Evolutionary conservation across 2,329 filamentous ascomycete species (phyloP).

Genomic region (Akanthomyces lecanii): DNA sequence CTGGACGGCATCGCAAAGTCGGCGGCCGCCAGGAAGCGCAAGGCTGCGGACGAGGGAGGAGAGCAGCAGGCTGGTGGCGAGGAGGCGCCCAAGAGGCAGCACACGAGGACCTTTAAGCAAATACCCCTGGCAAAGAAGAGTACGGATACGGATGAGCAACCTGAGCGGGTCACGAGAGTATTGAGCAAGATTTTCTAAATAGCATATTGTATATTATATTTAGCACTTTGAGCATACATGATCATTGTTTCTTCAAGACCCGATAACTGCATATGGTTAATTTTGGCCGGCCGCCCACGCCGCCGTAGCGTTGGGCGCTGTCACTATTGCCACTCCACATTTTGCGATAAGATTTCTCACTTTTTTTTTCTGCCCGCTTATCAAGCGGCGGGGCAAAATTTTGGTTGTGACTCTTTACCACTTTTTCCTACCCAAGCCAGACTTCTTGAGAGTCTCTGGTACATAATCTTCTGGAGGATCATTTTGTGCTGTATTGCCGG

Average conservation of each 20-base stretch:
- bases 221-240: constrained; percentile 13
- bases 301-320: not conserved
- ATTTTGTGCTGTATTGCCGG: constrained; percentile 16
- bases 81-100: constrained; percentile 22
- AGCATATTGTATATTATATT: constrained; percentile 7
- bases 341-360: constrained; percentile 26
- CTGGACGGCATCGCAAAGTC: constrained; percentile 62
- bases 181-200: constrained; percentile 61
- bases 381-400: constrained; percentile 37
- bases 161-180: constrained; percentile 55
- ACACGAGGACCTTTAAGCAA: constrained; percentile 59
- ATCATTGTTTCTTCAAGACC: not conserved
- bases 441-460: not conserved
- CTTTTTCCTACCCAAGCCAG: constrained; percentile 19
- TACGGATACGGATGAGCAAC: constrained; percentile 40
- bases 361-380: constrained; percentile 26
- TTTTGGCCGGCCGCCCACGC: not conserved
- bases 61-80: constrained; percentile 21
- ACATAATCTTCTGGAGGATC: not conserved
- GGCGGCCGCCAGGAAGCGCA: constrained; percentile 36
- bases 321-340: constrained; percentile 12
- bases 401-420: constrained; percentile 19
- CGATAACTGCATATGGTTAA: constrained; percentile 13
- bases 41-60: constrained; percentile 31
- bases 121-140: constrained; percentile 53